Percentiles rank a stretch among this genome's conserved stretches.
phyloP scores from a whole-genome alignment of 805 yeast genomes.

The Hanseniaspora hatyaiensis region DNA sequence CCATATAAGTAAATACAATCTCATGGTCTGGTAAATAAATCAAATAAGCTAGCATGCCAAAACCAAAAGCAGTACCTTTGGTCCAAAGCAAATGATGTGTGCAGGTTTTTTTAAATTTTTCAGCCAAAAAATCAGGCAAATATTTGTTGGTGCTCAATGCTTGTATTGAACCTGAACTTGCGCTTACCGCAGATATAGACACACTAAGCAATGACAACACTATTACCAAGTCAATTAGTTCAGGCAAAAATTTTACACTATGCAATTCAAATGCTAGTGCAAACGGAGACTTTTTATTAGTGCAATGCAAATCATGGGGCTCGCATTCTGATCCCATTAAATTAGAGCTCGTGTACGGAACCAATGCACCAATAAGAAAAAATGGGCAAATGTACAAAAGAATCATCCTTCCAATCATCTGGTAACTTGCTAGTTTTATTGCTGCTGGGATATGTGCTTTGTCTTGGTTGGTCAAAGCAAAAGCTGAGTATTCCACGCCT shows the following conservation, averaged over 20 bases:
- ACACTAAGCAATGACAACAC: slow-evolving; percentile 49
- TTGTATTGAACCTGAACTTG: slow-evolving; percentile 37
- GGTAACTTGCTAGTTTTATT: slow-evolving; percentile 3
- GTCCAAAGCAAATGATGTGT: no score
- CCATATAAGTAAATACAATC: slow-evolving; percentile 59
- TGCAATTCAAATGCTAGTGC: slow-evolving; percentile 40
- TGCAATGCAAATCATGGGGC: slow-evolving; percentile 37
- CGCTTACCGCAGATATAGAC: slow-evolving; percentile 50
- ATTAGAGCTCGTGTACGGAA: slow-evolving; percentile 47
- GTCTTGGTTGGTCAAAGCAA: slow-evolving; percentile 61
- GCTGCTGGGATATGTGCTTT: slow-evolving; percentile 32
- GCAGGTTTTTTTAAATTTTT: no score
- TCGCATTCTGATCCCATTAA: slow-evolving; percentile 31
- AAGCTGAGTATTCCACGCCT: slow-evolving; percentile 56
- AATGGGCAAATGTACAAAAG: slow-evolving; percentile 26
- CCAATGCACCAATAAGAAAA: slow-evolving; percentile 52
- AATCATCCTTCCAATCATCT: slow-evolving; percentile 8
- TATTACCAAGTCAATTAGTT: slow-evolving; percentile 48
- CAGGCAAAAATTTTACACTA: slow-evolving; percentile 39
- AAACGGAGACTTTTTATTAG: slow-evolving; percentile 32
- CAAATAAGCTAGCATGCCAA: slow-evolving; percentile 51
- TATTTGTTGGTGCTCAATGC: slow-evolving; percentile 43
- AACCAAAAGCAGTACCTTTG: slow-evolving; percentile 28
- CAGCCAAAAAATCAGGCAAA: slow-evolving; percentile 38
- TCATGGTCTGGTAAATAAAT: slow-evolving; percentile 48